Evolutionary conservation across 805 yeast genomes (phyloP).

Genomic region (Teunomyces panamensis): DNA sequence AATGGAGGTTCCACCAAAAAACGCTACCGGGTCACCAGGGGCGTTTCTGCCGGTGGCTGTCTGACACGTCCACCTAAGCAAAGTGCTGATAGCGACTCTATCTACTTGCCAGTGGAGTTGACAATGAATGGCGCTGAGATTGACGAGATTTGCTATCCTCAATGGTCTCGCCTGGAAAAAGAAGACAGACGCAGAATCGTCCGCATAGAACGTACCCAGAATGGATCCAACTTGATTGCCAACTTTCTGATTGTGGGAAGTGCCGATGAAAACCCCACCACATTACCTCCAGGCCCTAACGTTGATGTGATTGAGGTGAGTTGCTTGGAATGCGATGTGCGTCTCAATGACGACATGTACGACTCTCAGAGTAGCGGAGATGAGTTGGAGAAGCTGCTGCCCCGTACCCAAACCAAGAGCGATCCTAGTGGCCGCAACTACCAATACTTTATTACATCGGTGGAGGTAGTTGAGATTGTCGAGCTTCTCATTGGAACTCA

Average conservation of each 20-base stretch:
- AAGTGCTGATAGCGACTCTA: constrained; percentile 23
- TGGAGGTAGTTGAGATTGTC: constrained; percentile 64
- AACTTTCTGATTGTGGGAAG: constrained; percentile 51
- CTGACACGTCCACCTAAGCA: constrained; percentile 53
- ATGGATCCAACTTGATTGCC: constrained; percentile 45
- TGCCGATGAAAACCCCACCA: constrained; percentile 45
- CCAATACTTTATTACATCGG: constrained; percentile 57
- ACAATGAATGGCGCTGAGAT: constrained; percentile 44
- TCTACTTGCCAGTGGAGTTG: constrained; percentile 47
- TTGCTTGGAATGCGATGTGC: constrained; percentile 47
- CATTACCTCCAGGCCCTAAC: constrained; percentile 31
- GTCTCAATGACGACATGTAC: constrained; percentile 28
- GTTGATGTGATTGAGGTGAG: constrained; percentile 55
- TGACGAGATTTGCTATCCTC: constrained; percentile 48
- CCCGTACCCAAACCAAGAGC: constrained; percentile 10
- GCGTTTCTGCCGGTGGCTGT: constrained; percentile 58
- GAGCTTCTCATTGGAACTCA: constrained; percentile 57
- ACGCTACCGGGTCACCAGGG: constrained; percentile 49
- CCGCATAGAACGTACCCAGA: constrained; percentile 54
- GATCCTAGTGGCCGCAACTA: constrained; percentile 24
- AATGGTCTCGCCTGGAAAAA: constrained; percentile 47
- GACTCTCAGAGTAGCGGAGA: constrained; percentile 23
- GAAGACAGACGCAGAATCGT: constrained; percentile 55
- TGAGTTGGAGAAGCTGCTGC: constrained; percentile 11
- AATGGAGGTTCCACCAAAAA: constrained; percentile 7